phyloP scores from a whole-genome alignment of 805 yeast genomes.

The Blastobotrys americana region DNA sequence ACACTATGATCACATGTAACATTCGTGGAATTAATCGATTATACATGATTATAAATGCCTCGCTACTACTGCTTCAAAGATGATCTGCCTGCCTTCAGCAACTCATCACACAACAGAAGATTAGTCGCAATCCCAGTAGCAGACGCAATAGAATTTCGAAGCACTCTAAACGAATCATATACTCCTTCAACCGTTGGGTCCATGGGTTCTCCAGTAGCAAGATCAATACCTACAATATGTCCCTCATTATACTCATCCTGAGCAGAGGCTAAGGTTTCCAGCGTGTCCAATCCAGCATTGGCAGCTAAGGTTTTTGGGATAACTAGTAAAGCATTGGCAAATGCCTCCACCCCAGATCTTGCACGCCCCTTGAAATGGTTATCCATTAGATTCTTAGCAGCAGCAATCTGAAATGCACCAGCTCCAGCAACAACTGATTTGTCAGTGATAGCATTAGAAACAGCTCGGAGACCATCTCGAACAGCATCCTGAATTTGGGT shows the following conservation, averaged over 20 bases:
- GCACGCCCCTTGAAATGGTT: conserved; percentile 71
- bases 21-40: too few species aligned
- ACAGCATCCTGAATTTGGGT: conserved; percentile 95
- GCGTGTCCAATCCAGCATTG: conserved; percentile 89
- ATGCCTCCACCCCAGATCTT: conserved; percentile 87
- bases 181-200: conserved; percentile 92
- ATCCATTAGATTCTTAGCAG: conserved; percentile 55
- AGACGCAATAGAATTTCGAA: conserved; percentile 85
- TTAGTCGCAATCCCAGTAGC: conserved; percentile 95
- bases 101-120: conserved; percentile 87
- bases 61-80: conserved; percentile 66
- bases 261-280: conserved; percentile 80
- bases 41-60: too few species aligned
- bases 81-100: conserved; percentile 93
- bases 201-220: conserved; percentile 88
- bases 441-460: conserved; percentile 84
- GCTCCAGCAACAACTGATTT: conserved; percentile 89
- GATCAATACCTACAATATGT: conserved; percentile 82
- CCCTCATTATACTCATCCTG: conserved; percentile 84
- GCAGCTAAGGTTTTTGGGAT: conserved; percentile 89
- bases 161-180: conserved; percentile 93
- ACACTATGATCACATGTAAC: too few species aligned
- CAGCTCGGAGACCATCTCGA: conserved; percentile 93
- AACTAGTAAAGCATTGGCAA: conserved; percentile 82
- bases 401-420: conserved; percentile 88